A percentile compares a stretch with the other conserved stretches of the same genome.
phyloP scores from a whole-genome alignment of 2,329 filamentous ascomycete genomes.

The Penicillium sp. region DNA sequence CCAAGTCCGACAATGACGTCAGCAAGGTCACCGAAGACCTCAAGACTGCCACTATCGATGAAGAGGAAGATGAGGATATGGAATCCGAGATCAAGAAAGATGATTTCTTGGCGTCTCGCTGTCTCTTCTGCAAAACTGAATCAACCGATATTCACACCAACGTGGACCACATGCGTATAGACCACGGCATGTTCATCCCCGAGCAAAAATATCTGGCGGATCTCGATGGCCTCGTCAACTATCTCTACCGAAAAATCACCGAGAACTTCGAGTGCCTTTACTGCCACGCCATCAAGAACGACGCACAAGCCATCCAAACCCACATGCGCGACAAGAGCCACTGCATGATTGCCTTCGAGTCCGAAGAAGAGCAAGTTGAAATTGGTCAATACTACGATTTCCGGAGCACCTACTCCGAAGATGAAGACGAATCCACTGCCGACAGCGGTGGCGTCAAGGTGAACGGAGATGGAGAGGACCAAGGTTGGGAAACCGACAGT shows the following conservation, averaged over 20 bases:
- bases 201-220: constrained; percentile 82
- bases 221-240: constrained; percentile 74
- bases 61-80: constrained; percentile 48
- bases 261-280: constrained; percentile 81
- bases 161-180: constrained; percentile 82
- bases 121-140: constrained; percentile 89
- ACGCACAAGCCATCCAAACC: constrained; percentile 78
- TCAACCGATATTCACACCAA: constrained; percentile 76
- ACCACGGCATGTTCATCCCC: constrained; percentile 94
- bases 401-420: constrained; percentile 89
- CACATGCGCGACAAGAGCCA: constrained; percentile 98
- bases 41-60: constrained; percentile 59
- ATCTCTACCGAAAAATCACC: constrained; percentile 76
- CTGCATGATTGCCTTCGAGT: constrained; percentile 91
- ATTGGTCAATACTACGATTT: constrained; percentile 98
- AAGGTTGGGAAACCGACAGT: constrained; percentile 94
- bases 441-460: constrained; percentile 64
- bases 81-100: constrained; percentile 47
- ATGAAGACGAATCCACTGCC: constrained; percentile 59
- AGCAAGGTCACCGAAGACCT: constrained; percentile 74
- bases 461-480: constrained; percentile 59
- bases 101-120: constrained; percentile 57
- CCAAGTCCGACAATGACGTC: constrained; percentile 63
- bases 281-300: constrained; percentile 80
- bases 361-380: constrained; percentile 85